Evolutionary conservation across 352 stramenopile genomes (phyloP).

Genomic region (Phytophthora palmivora): DNA sequence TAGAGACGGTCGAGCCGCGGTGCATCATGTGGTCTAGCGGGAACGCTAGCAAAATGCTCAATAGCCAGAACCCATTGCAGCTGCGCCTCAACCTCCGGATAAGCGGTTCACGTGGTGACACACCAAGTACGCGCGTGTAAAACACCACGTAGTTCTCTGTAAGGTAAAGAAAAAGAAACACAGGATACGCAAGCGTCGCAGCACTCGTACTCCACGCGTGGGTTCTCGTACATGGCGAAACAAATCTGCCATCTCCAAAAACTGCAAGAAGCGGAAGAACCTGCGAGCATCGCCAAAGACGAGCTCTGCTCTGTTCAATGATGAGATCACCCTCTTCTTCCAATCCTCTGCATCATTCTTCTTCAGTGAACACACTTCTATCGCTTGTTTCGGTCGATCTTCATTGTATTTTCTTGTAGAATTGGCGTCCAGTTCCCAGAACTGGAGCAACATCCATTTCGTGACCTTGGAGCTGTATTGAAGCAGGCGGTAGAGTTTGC

Average conservation of each 20-base stretch:
- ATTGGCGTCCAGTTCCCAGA: constrained; percentile 23
- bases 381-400: neutral
- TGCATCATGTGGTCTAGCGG: constrained; percentile 52
- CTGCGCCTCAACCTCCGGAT: constrained; percentile 45
- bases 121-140: constrained; percentile 46
- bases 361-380: neutral
- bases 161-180: constrained; percentile 76
- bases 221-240: constrained; percentile 53
- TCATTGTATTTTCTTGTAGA: neutral
- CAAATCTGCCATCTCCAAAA: constrained; percentile 68
- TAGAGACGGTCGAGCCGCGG: constrained; percentile 41
- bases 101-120: constrained; percentile 38
- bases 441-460: constrained; percentile 51
- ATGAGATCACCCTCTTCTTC: constrained; percentile 28
- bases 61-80: constrained; percentile 61
- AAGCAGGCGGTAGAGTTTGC: constrained; percentile 66
- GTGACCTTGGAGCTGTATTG: constrained; percentile 69
- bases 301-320: constrained; percentile 46
- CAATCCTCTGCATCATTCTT: constrained; percentile 5
- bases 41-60: constrained; percentile 67
- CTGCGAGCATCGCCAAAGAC: constrained; percentile 65
- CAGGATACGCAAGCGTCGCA: constrained; percentile 56
- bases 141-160: constrained; percentile 72
- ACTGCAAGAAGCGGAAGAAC: constrained; percentile 71
- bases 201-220: constrained; percentile 27